Base-by-base conservation (phyloP, 306 rosid genomes). In the Vigna reflexopilosa region DNA sequence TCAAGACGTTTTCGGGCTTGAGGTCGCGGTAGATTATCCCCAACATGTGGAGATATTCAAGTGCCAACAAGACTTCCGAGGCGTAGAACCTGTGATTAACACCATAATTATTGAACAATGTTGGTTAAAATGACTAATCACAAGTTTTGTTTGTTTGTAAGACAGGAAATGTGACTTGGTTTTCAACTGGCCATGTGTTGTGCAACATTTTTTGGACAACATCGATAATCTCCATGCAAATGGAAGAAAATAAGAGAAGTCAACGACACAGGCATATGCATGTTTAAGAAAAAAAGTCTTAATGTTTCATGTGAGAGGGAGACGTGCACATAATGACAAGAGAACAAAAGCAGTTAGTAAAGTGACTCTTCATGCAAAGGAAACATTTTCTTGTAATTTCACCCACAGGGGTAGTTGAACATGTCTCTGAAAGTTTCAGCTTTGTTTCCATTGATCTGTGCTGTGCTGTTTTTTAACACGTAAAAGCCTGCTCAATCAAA, bases 1-100 rank as follows among this genome's bases (percentile, higher is more conserved):
- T 61, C 9, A 61, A 15, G 44, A 61, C 67, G 67, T 61, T 61
- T 61, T 61, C 67, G 5, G 67, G 67, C 20, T 61, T 61, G 0
- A 61, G 44, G 67, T 61, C 67, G 15, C 67, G 67, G 67, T 61
- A 61, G 42, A 61, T 61, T 28, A 61, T 17, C 5, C 67, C 67
- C 20, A 61, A 14, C 67, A 61, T 61, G 44, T 61, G 67, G 3
- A 61, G 67, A 17, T 61, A 61, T 61, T 61, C 67, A 14, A 61
- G 67, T 6, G 67, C 67, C 67, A 61, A 61, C 67, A 61, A 61
- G 0, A 61, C 67, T 61, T 61, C 67, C 1, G 67, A 61, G 0
- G 67, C 67, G 3, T 61, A 61, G 67, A 61, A 61, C 20, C 67
- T 61, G 44, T 30, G 0, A 20, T 22, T 5, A 26, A 14, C 10